A percentile compares a stretch with the other conserved stretches of the same genome.
These are phyloP conservation scores for Trametes cubensis DNA, from an alignment of 768 basidiomycete genomes.

Conservation along the genomic window DNA sequence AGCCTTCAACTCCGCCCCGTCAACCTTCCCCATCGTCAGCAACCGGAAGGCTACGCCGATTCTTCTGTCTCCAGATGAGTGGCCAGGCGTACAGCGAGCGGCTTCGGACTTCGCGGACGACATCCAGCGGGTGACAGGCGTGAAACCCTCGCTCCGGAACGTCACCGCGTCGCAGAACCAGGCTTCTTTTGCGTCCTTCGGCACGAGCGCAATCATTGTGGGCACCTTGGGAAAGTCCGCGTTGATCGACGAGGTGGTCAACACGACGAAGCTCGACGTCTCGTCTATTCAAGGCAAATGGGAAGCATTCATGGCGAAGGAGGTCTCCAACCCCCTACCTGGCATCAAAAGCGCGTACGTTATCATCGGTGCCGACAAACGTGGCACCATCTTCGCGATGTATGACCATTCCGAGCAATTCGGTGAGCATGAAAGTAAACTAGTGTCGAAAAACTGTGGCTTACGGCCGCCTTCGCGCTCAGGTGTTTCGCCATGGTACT, in stretches of 20 bases:
- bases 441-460: background rate
- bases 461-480: background rate
- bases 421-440: conserved; percentile 37
- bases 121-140: conserved; percentile 60
- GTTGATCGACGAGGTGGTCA: conserved; percentile 54
- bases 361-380: conserved; percentile 68
- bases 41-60: conserved; percentile 51
- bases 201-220: conserved; percentile 55
- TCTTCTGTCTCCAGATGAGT: conserved; percentile 56
- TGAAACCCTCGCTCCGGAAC: conserved; percentile 53
- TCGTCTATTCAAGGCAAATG: conserved; percentile 63
- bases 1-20: conserved; percentile 40
- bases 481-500: conserved; percentile 75
- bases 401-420: conserved; percentile 75
- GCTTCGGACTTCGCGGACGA: conserved; percentile 63
- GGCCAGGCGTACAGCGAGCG: conserved; percentile 64
- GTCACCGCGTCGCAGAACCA: conserved; percentile 39
- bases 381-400: conserved; percentile 66
- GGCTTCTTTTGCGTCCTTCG: conserved; percentile 21
- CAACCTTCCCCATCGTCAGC: conserved; percentile 48
- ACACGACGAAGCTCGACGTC: conserved; percentile 55
- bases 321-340: conserved; percentile 57
- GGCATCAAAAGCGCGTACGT: conserved; percentile 65
- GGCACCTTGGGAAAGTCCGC: conserved; percentile 65
- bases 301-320: conserved; percentile 61